A percentile compares a stretch with the other conserved stretches of the same genome.
phyloP scores from a whole-genome alignment of 768 basidiomycete genomes.

The Lactifluus pinguis region DNA sequence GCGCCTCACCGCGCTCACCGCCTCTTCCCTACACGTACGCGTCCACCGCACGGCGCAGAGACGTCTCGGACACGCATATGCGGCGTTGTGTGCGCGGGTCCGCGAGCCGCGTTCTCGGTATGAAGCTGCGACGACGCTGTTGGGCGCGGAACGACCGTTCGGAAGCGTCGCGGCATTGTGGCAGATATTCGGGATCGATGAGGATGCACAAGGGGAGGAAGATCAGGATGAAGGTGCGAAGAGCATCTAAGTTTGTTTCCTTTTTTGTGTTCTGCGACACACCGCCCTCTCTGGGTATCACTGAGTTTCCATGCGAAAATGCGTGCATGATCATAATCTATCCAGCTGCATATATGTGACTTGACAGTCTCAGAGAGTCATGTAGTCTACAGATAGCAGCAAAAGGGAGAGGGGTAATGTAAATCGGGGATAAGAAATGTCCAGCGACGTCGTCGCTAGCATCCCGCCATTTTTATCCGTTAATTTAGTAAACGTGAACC shows the following conservation, averaged over 20 bases:
- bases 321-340: neutral
- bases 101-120: slow-evolving; percentile 70
- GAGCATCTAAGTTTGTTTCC: neutral
- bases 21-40: slow-evolving; percentile 51
- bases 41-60: slow-evolving; percentile 73
- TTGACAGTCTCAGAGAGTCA: neutral
- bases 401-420: neutral
- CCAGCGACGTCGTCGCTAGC: neutral
- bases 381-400: slow-evolving; percentile 3
- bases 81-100: slow-evolving; percentile 65
- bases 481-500: slow-evolving; percentile 16
- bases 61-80: slow-evolving; percentile 63
- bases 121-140: slow-evolving; percentile 80
- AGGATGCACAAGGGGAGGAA: slow-evolving; percentile 22
- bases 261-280: neutral
- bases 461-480: slow-evolving; percentile 1
- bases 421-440: neutral
- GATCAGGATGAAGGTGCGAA: neutral
- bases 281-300: neutral
- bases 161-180: slow-evolving; percentile 64
- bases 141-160: slow-evolving; percentile 79
- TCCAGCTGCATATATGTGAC: neutral
- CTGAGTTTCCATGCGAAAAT: neutral
- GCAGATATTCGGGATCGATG: slow-evolving; percentile 72
- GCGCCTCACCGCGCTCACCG: slow-evolving; percentile 63